These are phyloP conservation scores for Phytopythium montanum DNA, from an alignment of 352 stramenopile genomes.

Conservation along the genomic window DNA sequence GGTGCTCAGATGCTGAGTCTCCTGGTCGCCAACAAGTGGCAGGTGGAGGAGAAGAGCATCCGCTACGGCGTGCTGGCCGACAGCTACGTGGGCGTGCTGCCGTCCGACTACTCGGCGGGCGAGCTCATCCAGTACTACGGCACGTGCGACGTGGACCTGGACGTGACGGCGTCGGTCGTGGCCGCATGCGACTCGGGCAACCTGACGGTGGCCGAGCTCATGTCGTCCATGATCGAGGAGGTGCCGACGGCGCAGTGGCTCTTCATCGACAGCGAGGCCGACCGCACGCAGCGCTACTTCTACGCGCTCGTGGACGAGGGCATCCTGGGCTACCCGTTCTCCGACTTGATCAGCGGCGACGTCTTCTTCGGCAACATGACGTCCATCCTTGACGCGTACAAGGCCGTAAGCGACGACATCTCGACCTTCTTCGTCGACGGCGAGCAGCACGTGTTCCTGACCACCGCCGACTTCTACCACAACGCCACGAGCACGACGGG, in stretches of 20 bases:
- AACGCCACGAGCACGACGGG: slow-evolving; percentile 38
- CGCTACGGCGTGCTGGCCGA: slow-evolving; percentile 55
- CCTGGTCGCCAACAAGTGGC: slow-evolving; percentile 48
- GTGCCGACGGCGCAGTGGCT: slow-evolving; percentile 51
- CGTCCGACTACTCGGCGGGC: slow-evolving; percentile 36
- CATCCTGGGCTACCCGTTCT: slow-evolving; percentile 52
- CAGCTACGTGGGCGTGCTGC: slow-evolving; percentile 63
- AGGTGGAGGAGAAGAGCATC: slow-evolving; percentile 50
- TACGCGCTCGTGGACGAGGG: slow-evolving; percentile 55
- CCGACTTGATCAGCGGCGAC: slow-evolving; percentile 38
- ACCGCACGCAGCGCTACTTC: slow-evolving; percentile 61
- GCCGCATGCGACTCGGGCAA: slow-evolving; percentile 41
- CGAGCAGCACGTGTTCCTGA: slow-evolving; percentile 51
- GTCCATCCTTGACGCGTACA: slow-evolving; percentile 48
- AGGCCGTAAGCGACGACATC: slow-evolving; percentile 36
- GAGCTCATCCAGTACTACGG: slow-evolving; percentile 60
- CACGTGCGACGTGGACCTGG: slow-evolving; percentile 46
- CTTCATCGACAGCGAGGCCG: slow-evolving; percentile 60
- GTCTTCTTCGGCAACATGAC: slow-evolving; percentile 58
- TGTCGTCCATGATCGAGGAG: slow-evolving; percentile 47
- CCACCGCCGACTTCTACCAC: slow-evolving; percentile 40
- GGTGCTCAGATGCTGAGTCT: slow-evolving; percentile 42
- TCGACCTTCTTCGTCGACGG: slow-evolving; percentile 49
- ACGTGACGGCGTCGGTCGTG: slow-evolving; percentile 29
- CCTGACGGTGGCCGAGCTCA: slow-evolving; percentile 42